Conservation (phyloP, 352 stramenopile genomes). For the Pythium aquatile region DNA sequence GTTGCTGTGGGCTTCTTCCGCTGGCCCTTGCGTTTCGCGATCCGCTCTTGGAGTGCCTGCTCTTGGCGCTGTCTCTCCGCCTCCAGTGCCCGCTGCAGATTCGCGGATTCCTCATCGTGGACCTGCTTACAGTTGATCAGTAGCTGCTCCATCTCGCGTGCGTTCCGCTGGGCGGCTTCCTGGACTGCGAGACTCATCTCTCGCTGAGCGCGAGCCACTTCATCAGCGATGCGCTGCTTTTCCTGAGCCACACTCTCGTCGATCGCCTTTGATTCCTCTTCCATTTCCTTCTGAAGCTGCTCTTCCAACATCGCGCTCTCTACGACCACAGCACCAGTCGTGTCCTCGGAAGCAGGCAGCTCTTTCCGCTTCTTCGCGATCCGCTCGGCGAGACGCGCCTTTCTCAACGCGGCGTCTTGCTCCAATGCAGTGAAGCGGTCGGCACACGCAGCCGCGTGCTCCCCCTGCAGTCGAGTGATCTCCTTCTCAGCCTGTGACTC, state of each 20-base stretch:
- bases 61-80: constrained; percentile 52
- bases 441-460: constrained; percentile 28
- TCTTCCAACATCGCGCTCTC: constrained; percentile 1
- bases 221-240: constrained; percentile 24
- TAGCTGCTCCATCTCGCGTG: constrained; percentile 35
- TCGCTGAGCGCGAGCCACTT: constrained; percentile 17
- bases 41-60: constrained; percentile 46
- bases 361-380: constrained; percentile 33
- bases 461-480: constrained; percentile 29
- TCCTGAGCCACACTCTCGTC: constrained; percentile 15
- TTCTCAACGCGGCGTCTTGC: constrained; percentile 29
- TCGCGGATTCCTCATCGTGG: constrained; percentile 33
- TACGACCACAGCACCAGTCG: no score
- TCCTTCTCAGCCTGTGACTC: constrained; percentile 26
- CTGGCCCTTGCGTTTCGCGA: constrained; percentile 52
- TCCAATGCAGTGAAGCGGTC: constrained; percentile 30
- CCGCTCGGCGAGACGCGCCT: constrained; percentile 29
- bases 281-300: constrained; percentile 15
- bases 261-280: constrained; percentile 29
- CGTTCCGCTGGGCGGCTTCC: constrained; percentile 28
- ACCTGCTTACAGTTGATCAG: constrained; percentile 23
- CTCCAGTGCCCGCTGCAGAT: constrained; percentile 30
- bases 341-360: background rate
- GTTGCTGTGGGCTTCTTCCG: constrained; percentile 10
- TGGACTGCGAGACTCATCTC: constrained; percentile 13